Percentiles rank a stretch among this genome's conserved stretches.
phyloP scores from a whole-genome alignment of 106 monocot species.

The Dendrobium chrysotoxum region DNA sequence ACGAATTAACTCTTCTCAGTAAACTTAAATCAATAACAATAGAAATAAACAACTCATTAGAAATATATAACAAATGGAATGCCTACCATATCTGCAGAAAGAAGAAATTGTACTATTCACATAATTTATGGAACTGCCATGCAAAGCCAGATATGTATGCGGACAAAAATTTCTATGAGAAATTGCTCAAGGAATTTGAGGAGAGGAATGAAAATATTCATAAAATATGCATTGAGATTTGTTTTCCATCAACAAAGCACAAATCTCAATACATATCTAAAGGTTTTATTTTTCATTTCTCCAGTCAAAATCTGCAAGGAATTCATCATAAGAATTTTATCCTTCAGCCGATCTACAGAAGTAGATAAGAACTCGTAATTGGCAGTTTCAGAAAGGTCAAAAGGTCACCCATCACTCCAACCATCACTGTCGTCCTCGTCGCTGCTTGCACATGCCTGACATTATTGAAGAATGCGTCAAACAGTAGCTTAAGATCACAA shows the following conservation, averaged over 20 bases:
- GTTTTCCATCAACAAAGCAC: neutral
- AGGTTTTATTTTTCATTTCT: neutral
- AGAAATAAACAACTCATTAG: neutral
- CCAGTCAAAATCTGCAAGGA: neutral
- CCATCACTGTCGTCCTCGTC: slow-evolving; percentile 59
- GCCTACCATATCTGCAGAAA: too few species aligned
- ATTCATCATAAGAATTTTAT: neutral
- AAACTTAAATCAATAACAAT: neutral
- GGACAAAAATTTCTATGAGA: neutral
- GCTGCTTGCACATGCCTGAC: slow-evolving; percentile 59
- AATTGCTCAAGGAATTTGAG: neutral
- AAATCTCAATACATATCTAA: neutral
- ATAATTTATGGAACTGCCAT: neutral
- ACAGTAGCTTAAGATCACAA: too few species aligned
- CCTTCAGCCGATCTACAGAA: neutral
- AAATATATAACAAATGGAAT: too few species aligned
- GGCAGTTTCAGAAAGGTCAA: neutral
- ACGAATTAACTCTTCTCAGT: neutral
- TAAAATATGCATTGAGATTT: neutral
- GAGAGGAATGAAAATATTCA: neutral
- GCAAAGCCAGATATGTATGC: neutral
- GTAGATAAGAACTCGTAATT: neutral
- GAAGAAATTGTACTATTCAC: neutral
- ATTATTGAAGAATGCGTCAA: neutral
- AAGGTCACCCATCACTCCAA: slow-evolving; percentile 59